Percentiles rank a stretch among this genome's conserved stretches.
phyloP scores from a whole-genome alignment of 2,329 filamentous ascomycete genomes.

The Ceratocystis cubensis region DNA sequence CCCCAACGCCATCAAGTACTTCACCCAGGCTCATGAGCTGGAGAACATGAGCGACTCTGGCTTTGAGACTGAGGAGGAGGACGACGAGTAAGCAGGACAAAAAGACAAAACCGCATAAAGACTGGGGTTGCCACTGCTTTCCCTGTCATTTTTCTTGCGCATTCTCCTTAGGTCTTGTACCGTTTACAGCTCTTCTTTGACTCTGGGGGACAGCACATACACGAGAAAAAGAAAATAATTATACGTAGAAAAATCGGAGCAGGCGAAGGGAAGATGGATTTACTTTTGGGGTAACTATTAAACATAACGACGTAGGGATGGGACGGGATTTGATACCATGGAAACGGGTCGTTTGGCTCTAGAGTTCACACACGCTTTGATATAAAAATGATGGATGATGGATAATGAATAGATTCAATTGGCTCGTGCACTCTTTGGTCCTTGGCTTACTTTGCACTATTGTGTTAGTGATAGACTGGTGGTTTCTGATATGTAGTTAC shows the following conservation, averaged over 20 bases:
- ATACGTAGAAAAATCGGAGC: neutral
- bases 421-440: constrained; percentile 13
- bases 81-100: constrained; percentile 24
- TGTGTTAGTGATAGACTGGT: neutral
- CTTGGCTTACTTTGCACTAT: neutral
- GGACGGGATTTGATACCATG: constrained; percentile 19
- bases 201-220: constrained; percentile 3
- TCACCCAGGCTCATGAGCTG: constrained; percentile 68
- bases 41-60: constrained; percentile 56
- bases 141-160: neutral
- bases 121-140: neutral
- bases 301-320: constrained; percentile 2
- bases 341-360: constrained; percentile 15
- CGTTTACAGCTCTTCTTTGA: constrained; percentile 6
- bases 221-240: constrained; percentile 3
- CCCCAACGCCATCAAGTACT: constrained; percentile 80
- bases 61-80: constrained; percentile 47
- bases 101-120: neutral
- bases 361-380: constrained; percentile 20
- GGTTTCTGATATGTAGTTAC: too few species aligned
- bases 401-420: constrained; percentile 20
- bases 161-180: neutral
- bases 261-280: neutral
- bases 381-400: constrained; percentile 16
- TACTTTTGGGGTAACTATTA: constrained; percentile 8